Evolutionary conservation across 1,284 basidiomycete species (phyloP).

Genomic region (Sparassis latifolia): DNA sequence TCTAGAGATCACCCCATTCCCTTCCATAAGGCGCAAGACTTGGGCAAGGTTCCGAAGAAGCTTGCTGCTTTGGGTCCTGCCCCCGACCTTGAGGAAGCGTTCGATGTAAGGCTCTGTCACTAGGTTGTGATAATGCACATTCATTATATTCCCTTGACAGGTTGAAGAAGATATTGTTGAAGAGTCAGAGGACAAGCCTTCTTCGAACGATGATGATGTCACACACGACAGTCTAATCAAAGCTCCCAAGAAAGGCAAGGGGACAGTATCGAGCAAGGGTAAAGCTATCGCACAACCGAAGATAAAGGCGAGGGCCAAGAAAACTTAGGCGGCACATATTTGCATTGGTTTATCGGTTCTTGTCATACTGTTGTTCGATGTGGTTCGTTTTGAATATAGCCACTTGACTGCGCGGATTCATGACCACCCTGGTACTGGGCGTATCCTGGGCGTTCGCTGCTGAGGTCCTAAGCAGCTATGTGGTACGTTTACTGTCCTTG

Average conservation of each 20-base stretch:
- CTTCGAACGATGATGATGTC: conserved; percentile 29
- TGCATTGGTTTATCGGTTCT: background rate
- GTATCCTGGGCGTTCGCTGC: too few species aligned
- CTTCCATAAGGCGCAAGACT: conserved; percentile 80
- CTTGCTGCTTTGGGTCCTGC: conserved; percentile 60
- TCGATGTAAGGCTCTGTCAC: conserved; percentile 38
- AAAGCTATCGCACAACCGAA: background rate
- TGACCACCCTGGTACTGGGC: too few species aligned
- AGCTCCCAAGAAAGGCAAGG: conserved; percentile 27
- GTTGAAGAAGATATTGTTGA: conserved; percentile 38
- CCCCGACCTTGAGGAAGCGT: conserved; percentile 88
- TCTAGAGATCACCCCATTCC: conserved; percentile 82
- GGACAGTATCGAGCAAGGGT: conserved; percentile 5
- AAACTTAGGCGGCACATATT: background rate
- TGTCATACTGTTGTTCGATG: background rate
- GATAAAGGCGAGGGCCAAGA: conserved; percentile 9
- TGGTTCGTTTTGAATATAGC: too few species aligned
- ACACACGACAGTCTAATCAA: conserved; percentile 50
- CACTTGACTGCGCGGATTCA: too few species aligned
- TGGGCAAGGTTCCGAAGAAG: conserved; percentile 76
- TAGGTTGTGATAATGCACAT: background rate
- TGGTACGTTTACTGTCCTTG: too few species aligned
- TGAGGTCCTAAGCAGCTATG: too few species aligned
- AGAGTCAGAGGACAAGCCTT: conserved; percentile 29
- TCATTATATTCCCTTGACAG: conserved; percentile 14